Conservation (phyloP, 129 eudicot species). For the Flaveria trinervia region DNA sequence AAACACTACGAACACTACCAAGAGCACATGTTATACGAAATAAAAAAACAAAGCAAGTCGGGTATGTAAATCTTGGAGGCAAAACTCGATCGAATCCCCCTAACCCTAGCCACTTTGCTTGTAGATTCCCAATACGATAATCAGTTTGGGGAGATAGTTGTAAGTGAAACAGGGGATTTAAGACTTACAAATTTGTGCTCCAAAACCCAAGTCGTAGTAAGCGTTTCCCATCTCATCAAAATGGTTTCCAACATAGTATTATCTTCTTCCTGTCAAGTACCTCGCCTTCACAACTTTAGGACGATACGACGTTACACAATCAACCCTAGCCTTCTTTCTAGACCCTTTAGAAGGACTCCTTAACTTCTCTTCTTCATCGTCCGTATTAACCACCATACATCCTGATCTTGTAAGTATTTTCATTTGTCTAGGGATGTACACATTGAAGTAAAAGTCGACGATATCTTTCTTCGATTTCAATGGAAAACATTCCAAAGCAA, state of each 20-base stretch:
- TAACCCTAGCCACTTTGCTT: slow-evolving; percentile 17
- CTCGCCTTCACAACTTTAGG: slow-evolving; percentile 27
- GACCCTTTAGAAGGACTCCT: slow-evolving; percentile 22
- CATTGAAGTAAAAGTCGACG: slow-evolving; percentile 56
- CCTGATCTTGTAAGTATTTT: slow-evolving; percentile 46
- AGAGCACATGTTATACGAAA: slow-evolving; percentile 4
- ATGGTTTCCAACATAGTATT: neutral
- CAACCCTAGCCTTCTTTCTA: slow-evolving; percentile 25
- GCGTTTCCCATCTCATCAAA: neutral
- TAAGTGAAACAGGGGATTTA: neutral
- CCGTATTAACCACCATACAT: slow-evolving; percentile 40
- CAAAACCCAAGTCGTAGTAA: neutral
- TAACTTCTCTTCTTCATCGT: slow-evolving; percentile 47
- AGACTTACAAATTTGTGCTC: slow-evolving; percentile 9
- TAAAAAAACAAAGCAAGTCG: slow-evolving; percentile 23
- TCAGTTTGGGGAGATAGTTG: slow-evolving; percentile 9
- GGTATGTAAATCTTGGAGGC: slow-evolving; percentile 17
- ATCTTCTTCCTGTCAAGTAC: slow-evolving; percentile 41
- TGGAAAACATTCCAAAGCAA: slow-evolving; percentile 44
- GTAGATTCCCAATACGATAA: slow-evolving; percentile 20
- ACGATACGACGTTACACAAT: slow-evolving; percentile 11
- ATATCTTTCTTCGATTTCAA: slow-evolving; percentile 37
- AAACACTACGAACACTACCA: neutral
- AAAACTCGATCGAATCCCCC: slow-evolving; percentile 26
- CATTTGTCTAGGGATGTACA: slow-evolving; percentile 55